These are phyloP conservation scores for Tricholoma furcatifolium DNA, from an alignment of 768 basidiomycete species.

Conservation along the genomic window DNA sequence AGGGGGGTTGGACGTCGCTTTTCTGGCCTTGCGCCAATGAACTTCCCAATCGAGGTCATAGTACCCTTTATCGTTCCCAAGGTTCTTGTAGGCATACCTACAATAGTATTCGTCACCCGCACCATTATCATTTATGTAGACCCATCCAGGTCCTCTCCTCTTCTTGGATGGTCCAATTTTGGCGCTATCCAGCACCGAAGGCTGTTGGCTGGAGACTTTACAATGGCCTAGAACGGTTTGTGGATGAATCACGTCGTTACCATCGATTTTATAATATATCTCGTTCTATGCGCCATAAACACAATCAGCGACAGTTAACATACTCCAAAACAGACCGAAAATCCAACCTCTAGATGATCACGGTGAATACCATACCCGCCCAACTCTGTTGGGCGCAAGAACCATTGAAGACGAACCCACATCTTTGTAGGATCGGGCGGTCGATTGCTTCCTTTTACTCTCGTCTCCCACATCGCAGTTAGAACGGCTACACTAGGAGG, in stretches of 20 bases:
- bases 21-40: constrained; percentile 42
- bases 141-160: constrained; percentile 4
- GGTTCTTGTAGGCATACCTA: constrained; percentile 52
- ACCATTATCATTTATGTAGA: constrained; percentile 22
- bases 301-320: not conserved
- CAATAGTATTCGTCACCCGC: constrained; percentile 47
- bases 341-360: constrained; percentile 54
- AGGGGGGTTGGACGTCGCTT: constrained; percentile 26
- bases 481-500: constrained; percentile 70
- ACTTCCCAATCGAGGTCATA: constrained; percentile 60
- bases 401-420: constrained; percentile 73
- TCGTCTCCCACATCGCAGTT: constrained; percentile 63
- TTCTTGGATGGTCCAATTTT: constrained; percentile 12
- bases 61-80: constrained; percentile 48
- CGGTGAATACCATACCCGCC: constrained; percentile 59
- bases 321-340: not conserved
- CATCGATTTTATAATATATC: constrained; percentile 63
- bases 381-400: constrained; percentile 64
- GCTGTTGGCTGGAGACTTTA: constrained; percentile 35
- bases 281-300: constrained; percentile 62
- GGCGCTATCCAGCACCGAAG: constrained; percentile 7
- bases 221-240: constrained; percentile 53
- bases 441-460: constrained; percentile 23
- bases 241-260: constrained; percentile 48
- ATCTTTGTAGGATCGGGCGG: constrained; percentile 38